Evolutionary conservation across 2,329 filamentous ascomycete species (phyloP).

Genomic region (Ophiostoma sp.): DNA sequence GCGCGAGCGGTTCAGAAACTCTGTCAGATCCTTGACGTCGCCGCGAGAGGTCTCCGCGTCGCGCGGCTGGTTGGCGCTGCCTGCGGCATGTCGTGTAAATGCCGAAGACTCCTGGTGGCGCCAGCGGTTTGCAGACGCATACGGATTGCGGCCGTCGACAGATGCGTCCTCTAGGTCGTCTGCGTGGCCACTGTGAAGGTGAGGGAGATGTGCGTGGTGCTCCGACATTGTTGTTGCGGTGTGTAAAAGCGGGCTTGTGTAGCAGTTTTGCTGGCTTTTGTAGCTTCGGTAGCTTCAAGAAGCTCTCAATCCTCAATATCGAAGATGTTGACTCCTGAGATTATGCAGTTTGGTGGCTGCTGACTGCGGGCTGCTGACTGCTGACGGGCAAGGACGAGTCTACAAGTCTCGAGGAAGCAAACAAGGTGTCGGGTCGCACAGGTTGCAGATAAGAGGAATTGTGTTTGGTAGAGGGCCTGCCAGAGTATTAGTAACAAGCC

Average conservation of each 20-base stretch:
- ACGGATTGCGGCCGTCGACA: conserved; percentile 44
- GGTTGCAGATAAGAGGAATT: neutral
- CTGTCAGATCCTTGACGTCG: conserved; percentile 47
- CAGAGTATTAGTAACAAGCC: neutral
- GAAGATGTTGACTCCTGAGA: neutral
- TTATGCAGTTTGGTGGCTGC: neutral
- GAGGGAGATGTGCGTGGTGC: conserved; percentile 13
- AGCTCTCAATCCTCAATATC: neutral
- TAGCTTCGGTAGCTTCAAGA: neutral
- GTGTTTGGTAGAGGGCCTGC: neutral
- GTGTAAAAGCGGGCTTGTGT: neutral
- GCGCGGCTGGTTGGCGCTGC: conserved; percentile 33
- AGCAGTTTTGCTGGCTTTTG: neutral
- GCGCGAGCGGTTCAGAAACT: conserved; percentile 53
- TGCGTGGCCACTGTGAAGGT: conserved; percentile 10
- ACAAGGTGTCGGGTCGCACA: conserved; percentile 11
- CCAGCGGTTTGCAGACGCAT: conserved; percentile 55
- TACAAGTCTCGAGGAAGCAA: neutral
- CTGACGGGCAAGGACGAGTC: neutral
- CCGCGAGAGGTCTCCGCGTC: conserved; percentile 40
- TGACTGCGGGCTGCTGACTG: neutral
- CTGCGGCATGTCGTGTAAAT: conserved; percentile 47
- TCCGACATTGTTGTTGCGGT: conserved; percentile 23
- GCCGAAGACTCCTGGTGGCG: conserved; percentile 59
- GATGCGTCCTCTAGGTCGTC: conserved; percentile 30